Evolutionary conservation across 176 grass and related monocot species (phyloP).

Genomic region (Paspalum vaginatum): DNA sequence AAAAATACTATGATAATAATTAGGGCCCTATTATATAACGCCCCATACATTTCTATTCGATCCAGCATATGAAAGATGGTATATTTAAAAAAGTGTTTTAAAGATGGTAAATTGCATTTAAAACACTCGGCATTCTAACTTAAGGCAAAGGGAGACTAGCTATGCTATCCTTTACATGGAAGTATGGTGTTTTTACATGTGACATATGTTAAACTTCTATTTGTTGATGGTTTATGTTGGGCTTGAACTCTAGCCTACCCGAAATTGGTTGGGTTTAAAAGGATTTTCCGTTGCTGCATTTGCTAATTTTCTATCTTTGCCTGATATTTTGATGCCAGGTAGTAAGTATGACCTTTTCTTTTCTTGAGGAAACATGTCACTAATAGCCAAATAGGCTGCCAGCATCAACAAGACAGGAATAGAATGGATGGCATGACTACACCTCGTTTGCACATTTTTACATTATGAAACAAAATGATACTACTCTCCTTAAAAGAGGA

Average conservation of each 20-base stretch:
- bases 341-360: neutral
- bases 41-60: neutral
- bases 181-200: neutral
- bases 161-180: neutral
- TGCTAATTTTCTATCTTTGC: neutral
- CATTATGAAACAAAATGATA: too few relatives aligned
- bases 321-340: neutral
- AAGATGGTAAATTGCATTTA: neutral
- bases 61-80: neutral
- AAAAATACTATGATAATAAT: slow-evolving; percentile 6
- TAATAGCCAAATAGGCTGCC: neutral
- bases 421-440: neutral
- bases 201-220: neutral
- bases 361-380: neutral
- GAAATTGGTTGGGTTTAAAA: too few relatives aligned
- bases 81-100: neutral
- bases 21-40: neutral
- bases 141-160: neutral
- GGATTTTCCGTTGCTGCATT: neutral
- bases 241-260: too few relatives aligned
- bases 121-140: neutral
- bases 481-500: neutral
- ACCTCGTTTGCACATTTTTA: neutral
- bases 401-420: neutral
- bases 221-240: too few relatives aligned